A percentile compares a stretch with the other conserved stretches of the same genome.
Conservation (phyloP, 371 early-diverging fungal genomes). For the Dinochytrium kinnereticum region DNA sequence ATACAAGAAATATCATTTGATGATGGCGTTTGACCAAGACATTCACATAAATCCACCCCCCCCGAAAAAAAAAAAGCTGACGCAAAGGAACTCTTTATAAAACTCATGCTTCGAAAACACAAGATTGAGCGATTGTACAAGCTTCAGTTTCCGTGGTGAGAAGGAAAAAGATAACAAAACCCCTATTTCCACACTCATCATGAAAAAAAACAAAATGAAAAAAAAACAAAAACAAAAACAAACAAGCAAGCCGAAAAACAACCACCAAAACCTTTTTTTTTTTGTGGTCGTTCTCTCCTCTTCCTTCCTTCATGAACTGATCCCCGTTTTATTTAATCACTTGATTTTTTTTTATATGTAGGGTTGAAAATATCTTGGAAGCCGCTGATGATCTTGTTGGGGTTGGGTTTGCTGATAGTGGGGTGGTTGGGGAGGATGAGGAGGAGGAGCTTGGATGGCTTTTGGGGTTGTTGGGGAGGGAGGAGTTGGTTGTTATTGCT, state of each 20-base stretch:
- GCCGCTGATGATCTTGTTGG: neutral
- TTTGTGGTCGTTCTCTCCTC: too few relatives aligned
- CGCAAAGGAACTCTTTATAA: slow-evolving; percentile 25
- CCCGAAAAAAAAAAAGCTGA: neutral
- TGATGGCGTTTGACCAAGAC: too few relatives aligned
- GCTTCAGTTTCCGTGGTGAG: slow-evolving; percentile 12
- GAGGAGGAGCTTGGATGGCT: neutral
- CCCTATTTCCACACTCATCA: slow-evolving; percentile 6
- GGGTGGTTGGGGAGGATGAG: neutral
- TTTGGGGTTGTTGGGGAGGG: neutral
- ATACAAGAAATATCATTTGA: too few relatives aligned
- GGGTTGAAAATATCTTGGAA: neutral
- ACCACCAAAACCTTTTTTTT: too few relatives aligned
- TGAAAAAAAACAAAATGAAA: neutral
- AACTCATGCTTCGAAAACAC: slow-evolving; percentile 28
- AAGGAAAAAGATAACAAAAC: slow-evolving; percentile 6
- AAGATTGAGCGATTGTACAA: slow-evolving; percentile 30
- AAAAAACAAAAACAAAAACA: neutral
- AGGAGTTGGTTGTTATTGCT: slow-evolving; percentile 1
- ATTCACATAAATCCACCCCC: too few relatives aligned
- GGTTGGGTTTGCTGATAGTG: neutral
- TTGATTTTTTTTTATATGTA: neutral
- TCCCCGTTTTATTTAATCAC: neutral
- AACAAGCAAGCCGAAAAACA: too few relatives aligned
- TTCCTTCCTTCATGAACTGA: too few relatives aligned